Base-by-base conservation (phyloP, 164 flowering plant genomes). In the Umbellularia californica region DNA sequence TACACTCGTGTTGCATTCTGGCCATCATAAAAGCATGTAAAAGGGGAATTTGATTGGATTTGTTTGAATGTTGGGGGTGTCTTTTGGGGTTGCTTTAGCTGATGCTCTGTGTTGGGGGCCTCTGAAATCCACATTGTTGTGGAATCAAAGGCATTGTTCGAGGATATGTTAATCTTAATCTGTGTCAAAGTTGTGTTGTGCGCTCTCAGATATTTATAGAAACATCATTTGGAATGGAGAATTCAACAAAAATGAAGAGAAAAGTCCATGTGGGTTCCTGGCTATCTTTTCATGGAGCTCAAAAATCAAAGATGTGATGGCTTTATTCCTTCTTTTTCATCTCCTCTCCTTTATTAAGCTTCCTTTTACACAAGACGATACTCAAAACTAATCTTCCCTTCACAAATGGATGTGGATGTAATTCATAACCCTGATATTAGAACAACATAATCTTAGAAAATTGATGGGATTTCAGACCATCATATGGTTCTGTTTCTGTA, bases 1-100 rank as follows among this genome's bases (percentile, higher is more conserved):
- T 81, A 67, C 78, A 75, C 77, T 74, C 74, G 78, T 83, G 79
- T 74, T 80, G 69, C 85, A 82, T 80, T 77, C 82, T 82, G 82
- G 78, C 82, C 84, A 78, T 81, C 76, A 69, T 81, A 77, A 79
- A 76, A 67, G 41, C 65, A 66, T 50, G 73, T 51, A 83, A 81
- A 82, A 78, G 65, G 75, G 79, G 30, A 74, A 70, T 74, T 76
- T 55, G 80, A 76, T 75, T 76, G 74, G 80, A 70, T 78, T 82
- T 82, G 73, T 73, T 82, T 80, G 82, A 83, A 81, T 72, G 79
- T 72, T 80, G 65, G 75, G 35, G 65, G 23, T 73, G 69, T 35
- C 73, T 73, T 70, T 73, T 70, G 68, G 50, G 41, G 68, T 20
- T 74, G 51, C 63, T 62, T 72, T 52, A 30, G 20, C 50, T 65